Evolutionary conservation across 1,284 basidiomycete species (phyloP).

Genomic region (Kwoniella shivajii): DNA sequence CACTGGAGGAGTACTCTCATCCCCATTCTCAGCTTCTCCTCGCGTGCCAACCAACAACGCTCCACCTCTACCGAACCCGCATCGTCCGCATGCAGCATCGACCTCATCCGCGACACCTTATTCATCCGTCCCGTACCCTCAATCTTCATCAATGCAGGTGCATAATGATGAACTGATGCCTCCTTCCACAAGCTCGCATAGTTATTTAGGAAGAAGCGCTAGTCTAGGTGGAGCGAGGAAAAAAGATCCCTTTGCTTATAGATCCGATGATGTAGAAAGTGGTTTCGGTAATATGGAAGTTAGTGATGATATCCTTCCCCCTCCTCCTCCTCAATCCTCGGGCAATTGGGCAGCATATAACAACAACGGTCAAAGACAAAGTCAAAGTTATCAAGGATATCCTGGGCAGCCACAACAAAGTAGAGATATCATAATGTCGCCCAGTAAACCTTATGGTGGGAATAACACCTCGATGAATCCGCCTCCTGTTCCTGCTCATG

Average conservation of each 20-base stretch:
- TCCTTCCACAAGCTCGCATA: conserved; percentile 28
- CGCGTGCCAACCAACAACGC: conserved; percentile 2
- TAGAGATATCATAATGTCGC: conserved; percentile 37
- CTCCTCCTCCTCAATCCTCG: background rate
- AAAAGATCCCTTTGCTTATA: conserved; percentile 51
- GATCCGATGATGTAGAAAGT: conserved; percentile 52
- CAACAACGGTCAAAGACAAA: background rate
- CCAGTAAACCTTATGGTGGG: conserved; percentile 14
- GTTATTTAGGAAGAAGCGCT: conserved; percentile 46
- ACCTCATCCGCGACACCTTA: conserved; percentile 19
- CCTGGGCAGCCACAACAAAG: background rate
- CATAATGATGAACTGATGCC: conserved; percentile 31
- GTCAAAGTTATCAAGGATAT: background rate
- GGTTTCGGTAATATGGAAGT: conserved; percentile 46
- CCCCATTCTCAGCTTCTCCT: conserved; percentile 18
- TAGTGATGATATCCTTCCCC: conserved; percentile 10
- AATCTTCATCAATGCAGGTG: conserved; percentile 10
- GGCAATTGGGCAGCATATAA: background rate
- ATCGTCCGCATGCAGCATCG: conserved; percentile 24
- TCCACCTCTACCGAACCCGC: conserved; percentile 13
- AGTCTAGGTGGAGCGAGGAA: conserved; percentile 44
- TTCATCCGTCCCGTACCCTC: conserved; percentile 18
- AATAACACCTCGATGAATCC: conserved; percentile 30
- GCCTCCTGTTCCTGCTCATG: conserved; percentile 36
- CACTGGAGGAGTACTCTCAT: conserved; percentile 12